Percentiles rank a stretch among this genome's conserved stretches.
Conservation (phyloP, 768 basidiomycete genomes). For the Termitomyces sp. region DNA sequence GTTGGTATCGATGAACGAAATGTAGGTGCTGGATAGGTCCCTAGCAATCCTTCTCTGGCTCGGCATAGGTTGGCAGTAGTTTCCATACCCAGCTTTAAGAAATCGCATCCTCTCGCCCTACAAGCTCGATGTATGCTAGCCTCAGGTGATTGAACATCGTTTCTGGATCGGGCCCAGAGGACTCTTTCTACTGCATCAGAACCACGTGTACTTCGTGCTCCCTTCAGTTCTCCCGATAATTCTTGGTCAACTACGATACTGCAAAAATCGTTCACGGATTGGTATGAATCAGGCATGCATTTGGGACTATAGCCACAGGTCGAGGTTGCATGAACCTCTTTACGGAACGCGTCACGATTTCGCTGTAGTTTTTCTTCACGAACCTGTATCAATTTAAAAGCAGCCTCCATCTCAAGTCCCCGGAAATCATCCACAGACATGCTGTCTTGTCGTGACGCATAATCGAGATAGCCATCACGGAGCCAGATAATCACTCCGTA, state of each 20-base stretch:
- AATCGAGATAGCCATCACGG: not conserved
- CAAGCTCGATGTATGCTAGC: slow-evolving; percentile 3
- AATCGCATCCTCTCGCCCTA: not conserved
- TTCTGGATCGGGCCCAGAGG: not conserved
- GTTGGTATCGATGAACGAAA: not conserved
- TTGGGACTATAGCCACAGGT: not conserved
- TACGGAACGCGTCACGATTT: not conserved
- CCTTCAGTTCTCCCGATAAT: not conserved
- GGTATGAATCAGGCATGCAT: not conserved
- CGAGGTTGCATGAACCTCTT: not conserved
- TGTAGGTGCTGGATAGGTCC: not conserved
- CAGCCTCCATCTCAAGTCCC: slow-evolving; percentile 1
- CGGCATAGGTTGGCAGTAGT: slow-evolving; percentile 1
- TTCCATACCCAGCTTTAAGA: not conserved
- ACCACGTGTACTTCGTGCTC: not conserved
- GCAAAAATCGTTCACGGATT: not conserved
- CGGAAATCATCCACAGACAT: slow-evolving; percentile 1
- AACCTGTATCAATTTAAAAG: not conserved
- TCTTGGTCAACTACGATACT: not conserved
- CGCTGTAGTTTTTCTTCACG: not conserved
- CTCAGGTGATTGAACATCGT: slow-evolving; percentile 1
- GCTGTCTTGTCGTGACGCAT: not conserved
- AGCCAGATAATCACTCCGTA: not conserved
- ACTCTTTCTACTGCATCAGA: not conserved
- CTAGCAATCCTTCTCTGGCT: not conserved